Base-by-base conservation (phyloP, 2,329 filamentous ascomycete species). In the Exophiala oligosperma region DNA sequence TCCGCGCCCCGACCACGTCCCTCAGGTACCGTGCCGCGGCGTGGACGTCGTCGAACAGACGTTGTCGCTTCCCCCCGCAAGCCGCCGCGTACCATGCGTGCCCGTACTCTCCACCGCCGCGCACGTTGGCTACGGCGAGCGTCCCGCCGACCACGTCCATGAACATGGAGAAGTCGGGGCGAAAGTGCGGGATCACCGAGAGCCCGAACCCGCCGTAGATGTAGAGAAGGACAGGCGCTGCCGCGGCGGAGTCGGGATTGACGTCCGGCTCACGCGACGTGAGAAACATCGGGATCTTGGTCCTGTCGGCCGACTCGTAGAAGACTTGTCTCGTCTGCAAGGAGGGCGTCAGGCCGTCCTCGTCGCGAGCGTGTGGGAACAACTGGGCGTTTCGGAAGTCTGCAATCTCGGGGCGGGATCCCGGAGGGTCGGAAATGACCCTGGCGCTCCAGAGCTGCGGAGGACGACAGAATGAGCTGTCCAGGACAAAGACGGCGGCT, bases 161-260 rank as follows among this genome's bases (percentile, higher is more conserved):
- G 37, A 56, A 56, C 1, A 37, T 44, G 12, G 46, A 12, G 12
- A 56, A 56, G 46, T 56, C 54, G 17, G 54, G 12, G 8, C 54
- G 46, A 48, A 56, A 56, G 37, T 56, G 54, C 11, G 54, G 54
- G 32, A 56, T 51, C n/a, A 56, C 54, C 3, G 54, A 44, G 21
- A 56, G 24, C 8, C 28, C 28, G 8, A 4, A 4, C 4, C 28
- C 28, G 4, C 28, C 28, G 28, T 29, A 29, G 28, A 29, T 8
- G 28, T 29, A 29, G 8, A 29, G 28, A 8, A 29, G 28, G 8
- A 29, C 28, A 8, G 17, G 17, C 17, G 8, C 28, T 4, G 28
- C 28, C 28, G 28, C 4, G 8, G 28, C 4, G 28, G 28, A 29
- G 28, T 4, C 4, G 28, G 28, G 8, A 8, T 4, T 29, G 7